A percentile compares a stretch with the other conserved stretches of the same genome.
Evolutionary conservation across 352 stramenopile species (phyloP).

Genomic region (Thraustochytrium striatum): DNA sequence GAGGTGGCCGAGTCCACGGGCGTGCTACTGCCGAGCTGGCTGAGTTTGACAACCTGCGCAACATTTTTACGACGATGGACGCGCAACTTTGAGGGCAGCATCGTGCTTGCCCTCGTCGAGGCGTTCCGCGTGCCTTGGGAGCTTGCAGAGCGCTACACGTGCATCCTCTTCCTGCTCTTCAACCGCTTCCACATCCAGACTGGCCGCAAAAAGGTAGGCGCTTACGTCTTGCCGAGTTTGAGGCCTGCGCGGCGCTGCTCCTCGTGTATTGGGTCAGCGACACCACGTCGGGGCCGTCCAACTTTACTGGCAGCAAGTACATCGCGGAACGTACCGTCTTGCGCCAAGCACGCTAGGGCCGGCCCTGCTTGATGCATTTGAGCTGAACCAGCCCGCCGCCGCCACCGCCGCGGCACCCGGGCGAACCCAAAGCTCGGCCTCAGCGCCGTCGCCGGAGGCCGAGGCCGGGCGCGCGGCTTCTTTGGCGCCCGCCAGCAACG

Average conservation of each 20-base stretch:
- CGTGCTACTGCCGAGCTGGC: slow-evolving; percentile 58
- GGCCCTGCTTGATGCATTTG: too few relatives aligned
- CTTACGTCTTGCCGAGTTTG: slow-evolving; percentile 65
- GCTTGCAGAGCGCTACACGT: slow-evolving; percentile 69
- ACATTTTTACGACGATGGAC: slow-evolving; percentile 69
- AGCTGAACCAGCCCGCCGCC: too few relatives aligned
- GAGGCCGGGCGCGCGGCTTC: too few relatives aligned
- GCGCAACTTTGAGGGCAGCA: slow-evolving; percentile 67
- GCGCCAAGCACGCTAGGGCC: too few relatives aligned
- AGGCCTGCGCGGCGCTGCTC: slow-evolving; percentile 66
- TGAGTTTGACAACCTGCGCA: slow-evolving; percentile 72
- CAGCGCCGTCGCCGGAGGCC: too few relatives aligned
- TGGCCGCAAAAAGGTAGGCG: slow-evolving; percentile 59
- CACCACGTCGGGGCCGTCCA: slow-evolving; percentile 53
- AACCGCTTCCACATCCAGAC: slow-evolving; percentile 70
- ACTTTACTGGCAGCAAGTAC: slow-evolving; percentile 4
- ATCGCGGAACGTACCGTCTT: too few relatives aligned
- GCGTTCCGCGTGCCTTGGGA: slow-evolving; percentile 67
- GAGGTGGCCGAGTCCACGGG: slow-evolving; percentile 59
- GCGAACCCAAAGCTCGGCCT: too few relatives aligned
- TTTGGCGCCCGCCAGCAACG: too few relatives aligned
- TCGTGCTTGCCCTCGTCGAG: slow-evolving; percentile 60
- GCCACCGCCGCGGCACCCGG: too few relatives aligned
- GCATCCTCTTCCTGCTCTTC: slow-evolving; percentile 71
- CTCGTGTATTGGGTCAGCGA: slow-evolving; percentile 73